Evolutionary conservation across 2,329 filamentous ascomycete species (phyloP).

Genomic region (Cladosporium sp.): DNA sequence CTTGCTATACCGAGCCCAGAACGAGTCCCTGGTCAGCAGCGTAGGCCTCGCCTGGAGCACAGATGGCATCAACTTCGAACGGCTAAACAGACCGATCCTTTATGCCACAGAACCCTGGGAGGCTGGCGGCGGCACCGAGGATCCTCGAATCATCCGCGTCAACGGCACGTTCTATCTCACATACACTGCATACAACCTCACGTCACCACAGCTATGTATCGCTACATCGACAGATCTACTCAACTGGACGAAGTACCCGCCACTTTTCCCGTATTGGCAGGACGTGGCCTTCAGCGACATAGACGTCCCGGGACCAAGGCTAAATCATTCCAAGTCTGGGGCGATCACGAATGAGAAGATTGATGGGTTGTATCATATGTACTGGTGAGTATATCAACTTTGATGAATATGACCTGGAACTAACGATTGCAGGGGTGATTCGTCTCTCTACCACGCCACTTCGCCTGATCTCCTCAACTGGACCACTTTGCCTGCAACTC

Average conservation of each 20-base stretch:
- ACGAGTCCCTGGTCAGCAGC: slow-evolving; percentile 36
- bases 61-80: slow-evolving; percentile 41
- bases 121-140: slow-evolving; percentile 39
- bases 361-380: slow-evolving; percentile 41
- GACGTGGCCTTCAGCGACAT: slow-evolving; percentile 29
- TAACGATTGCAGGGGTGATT: slow-evolving; percentile 32
- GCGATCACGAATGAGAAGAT: slow-evolving; percentile 37
- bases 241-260: slow-evolving; percentile 39
- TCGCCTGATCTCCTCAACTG: slow-evolving; percentile 40
- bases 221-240: slow-evolving; percentile 43
- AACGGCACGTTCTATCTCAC: slow-evolving; percentile 44
- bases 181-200: slow-evolving; percentile 41
- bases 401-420: background rate
- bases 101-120: slow-evolving; percentile 40
- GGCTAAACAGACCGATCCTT: slow-evolving; percentile 38
- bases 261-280: slow-evolving; percentile 35
- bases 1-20: slow-evolving; percentile 43
- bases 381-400: slow-evolving; percentile 26
- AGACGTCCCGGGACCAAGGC: slow-evolving; percentile 26
- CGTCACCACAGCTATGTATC: slow-evolving; percentile 38
- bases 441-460: slow-evolving; percentile 36
- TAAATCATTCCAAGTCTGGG: slow-evolving; percentile 31
- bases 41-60: slow-evolving; percentile 43
- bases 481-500: slow-evolving; percentile 26
- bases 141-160: slow-evolving; percentile 41